Percentiles rank a stretch among this genome's conserved stretches.
Evolutionary conservation across 129 eudicot genomes (phyloP).

Genomic region (Flaveria sonorensis): DNA sequence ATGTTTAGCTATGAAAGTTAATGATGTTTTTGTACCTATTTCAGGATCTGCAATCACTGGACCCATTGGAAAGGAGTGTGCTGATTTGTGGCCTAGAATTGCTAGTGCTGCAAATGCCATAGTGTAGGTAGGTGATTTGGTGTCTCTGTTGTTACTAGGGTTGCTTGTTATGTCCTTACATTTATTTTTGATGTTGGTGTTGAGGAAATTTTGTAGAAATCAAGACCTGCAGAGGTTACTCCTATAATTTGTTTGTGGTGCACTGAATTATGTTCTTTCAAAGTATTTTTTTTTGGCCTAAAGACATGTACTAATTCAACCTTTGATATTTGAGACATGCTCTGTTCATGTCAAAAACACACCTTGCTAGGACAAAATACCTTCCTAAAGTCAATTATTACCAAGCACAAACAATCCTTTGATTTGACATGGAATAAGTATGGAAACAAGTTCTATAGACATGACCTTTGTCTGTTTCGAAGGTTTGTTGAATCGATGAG

Average conservation of each 20-base stretch:
- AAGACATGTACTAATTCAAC: too few relatives aligned
- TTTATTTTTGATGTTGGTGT: background rate
- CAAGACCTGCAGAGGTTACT: background rate
- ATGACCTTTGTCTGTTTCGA: too few relatives aligned
- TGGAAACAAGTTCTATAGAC: too few relatives aligned
- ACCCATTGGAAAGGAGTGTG: slow-evolving; percentile 89
- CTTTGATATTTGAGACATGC: too few relatives aligned
- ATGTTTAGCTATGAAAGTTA: too few relatives aligned
- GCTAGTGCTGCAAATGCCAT: slow-evolving; percentile 92
- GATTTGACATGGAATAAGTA: too few relatives aligned
- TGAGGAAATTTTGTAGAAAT: slow-evolving; percentile 15
- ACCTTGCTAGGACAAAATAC: too few relatives aligned
- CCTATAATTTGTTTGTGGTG: background rate
- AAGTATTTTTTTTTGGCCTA: too few relatives aligned
- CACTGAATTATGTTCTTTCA: background rate
- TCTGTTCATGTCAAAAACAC: too few relatives aligned
- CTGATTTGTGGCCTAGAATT: slow-evolving; percentile 90
- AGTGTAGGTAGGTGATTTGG: slow-evolving; percentile 43
- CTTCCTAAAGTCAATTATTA: too few relatives aligned
- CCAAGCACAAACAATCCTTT: too few relatives aligned
- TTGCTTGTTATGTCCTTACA: background rate
- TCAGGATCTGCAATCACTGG: slow-evolving; percentile 90
- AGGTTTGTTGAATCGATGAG: too few relatives aligned
- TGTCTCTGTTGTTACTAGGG: background rate
- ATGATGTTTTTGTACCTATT: background rate